Base-by-base conservation (phyloP, 805 yeast species). In the fission yeast (Schizosaccharomyces pombe) region DNA sequence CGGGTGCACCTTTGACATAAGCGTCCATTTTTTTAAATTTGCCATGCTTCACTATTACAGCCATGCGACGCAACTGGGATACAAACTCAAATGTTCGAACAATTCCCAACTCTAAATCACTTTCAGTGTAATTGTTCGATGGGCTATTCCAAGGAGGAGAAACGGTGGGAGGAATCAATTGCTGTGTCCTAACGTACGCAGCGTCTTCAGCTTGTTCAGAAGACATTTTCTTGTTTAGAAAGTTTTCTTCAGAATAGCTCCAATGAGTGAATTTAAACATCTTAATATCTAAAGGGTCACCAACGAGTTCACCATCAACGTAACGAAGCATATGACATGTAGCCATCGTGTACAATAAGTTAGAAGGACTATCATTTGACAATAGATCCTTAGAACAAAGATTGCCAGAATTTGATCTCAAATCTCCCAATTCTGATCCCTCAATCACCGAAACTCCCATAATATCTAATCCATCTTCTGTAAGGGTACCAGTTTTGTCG, bases 1-100 rank as follows among this genome's bases (percentile, higher is more conserved):
- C 99, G 0, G 99, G 99, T 0, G 99, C 98, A 52, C 99, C 99
- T 63, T 91, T 91, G 11, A 91, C 85, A 63, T 76, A 80, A 0
- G 79, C 76, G 57, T 69, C 67, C 57, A 71, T 70, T 19, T 67
- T 64, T 22, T 68, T 65, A 22, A 69, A 70, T 31, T 65, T 61
- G 40, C 66, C 67, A 1, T 72, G 69, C 56, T 75, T 75, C 14
- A 79, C 78, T 54, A 89, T 65, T 0, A 86, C 95, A 54, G 91
- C 79, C 95, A 89, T 89, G 62, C 98, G 72, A 64, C 98, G 77
- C 57, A 91, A 67, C 33, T 79, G 75, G 0, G 97, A 79, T 2
- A 84, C 73, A 65, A 91, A 91, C 61, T 91, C 99, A 66, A 78
- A 87, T 61, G 73, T 70, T 59, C 75, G 71, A 19, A 76, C 64